phyloP scores from a whole-genome alignment of 176 grass and related monocot species.

The Alloteropsis semialata region DNA sequence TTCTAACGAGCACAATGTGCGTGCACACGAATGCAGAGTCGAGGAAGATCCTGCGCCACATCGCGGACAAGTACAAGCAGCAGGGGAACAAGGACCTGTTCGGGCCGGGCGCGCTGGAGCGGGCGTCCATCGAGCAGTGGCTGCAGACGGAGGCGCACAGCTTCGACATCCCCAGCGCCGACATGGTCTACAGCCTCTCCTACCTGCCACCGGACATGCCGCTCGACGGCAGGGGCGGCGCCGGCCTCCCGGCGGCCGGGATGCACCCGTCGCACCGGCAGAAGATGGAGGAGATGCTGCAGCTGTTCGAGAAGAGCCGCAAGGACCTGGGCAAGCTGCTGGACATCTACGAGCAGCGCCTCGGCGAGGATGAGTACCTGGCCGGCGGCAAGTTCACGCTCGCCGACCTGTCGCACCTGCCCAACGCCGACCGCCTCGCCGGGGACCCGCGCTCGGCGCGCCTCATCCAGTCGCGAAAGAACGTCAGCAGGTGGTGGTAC shows the following conservation, averaged over 20 bases:
- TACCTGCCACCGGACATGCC: conserved; percentile 23
- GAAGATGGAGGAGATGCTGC: conserved; percentile 35
- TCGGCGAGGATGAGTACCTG: conserved; percentile 49
- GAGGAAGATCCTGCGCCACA: conserved; percentile 69
- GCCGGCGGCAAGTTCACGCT: conserved; percentile 74
- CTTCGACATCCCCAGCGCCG: conserved; percentile 76
- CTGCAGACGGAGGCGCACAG: conserved; percentile 77
- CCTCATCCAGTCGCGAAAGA: conserved; percentile 47
- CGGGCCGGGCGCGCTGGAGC: conserved; percentile 62
- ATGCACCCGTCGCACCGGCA: conserved; percentile 28
- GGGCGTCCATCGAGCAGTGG: conserved; percentile 85
- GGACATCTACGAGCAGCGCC: conserved; percentile 80
- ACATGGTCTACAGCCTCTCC: conserved; percentile 65
- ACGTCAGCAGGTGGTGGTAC: conserved; percentile 63
- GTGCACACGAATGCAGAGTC: conserved; percentile 45
- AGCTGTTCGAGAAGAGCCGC: conserved; percentile 46
- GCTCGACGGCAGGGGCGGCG: background rate
- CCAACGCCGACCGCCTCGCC: conserved; percentile 65
- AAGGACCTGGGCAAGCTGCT: conserved; percentile 58
- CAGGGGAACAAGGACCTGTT: conserved; percentile 65
- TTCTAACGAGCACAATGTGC: background rate
- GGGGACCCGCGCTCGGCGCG: conserved; percentile 26
- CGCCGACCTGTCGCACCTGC: conserved; percentile 87
- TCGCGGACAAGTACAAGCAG: conserved; percentile 60
- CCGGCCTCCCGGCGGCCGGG: background rate